Evolutionary conservation across 2,329 filamentous ascomycete species (phyloP).

Genomic region (Coniochaeta hoffmannii): DNA sequence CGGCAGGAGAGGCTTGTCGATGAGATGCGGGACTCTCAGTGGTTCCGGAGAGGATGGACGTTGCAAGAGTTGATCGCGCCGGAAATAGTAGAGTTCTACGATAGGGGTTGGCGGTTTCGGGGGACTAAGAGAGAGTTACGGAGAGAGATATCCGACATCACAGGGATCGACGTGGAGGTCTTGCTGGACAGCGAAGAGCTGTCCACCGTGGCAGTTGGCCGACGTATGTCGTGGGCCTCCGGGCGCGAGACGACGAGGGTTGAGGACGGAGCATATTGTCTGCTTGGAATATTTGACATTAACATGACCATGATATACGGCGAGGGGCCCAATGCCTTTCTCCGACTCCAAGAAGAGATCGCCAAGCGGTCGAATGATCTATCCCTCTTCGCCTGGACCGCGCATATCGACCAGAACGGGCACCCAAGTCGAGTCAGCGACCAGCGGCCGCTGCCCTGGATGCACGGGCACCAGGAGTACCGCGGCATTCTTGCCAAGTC

Average conservation of each 20-base stretch:
- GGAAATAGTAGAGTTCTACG: conserved; percentile 8
- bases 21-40: conserved; percentile 6
- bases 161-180: conserved; percentile 7
- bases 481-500: conserved; percentile 10
- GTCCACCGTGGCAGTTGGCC: conserved; percentile 10
- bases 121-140: conserved; percentile 6
- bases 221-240: conserved; percentile 20
- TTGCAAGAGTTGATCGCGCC: conserved; percentile 10
- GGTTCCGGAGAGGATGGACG: conserved; percentile 12
- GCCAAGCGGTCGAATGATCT: conserved; percentile 9
- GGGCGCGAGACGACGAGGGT: conserved; percentile 12
- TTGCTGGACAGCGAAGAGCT: conserved; percentile 7
- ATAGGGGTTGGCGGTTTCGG: conserved; percentile 8
- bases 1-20: not conserved
- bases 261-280: conserved; percentile 16
- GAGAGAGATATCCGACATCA: conserved; percentile 6
- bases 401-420: conserved; percentile 2
- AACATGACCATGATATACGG: conserved; percentile 22
- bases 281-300: conserved; percentile 17
- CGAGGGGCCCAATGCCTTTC: conserved; percentile 16
- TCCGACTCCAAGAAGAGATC: conserved; percentile 19
- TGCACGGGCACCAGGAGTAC: conserved; percentile 5
- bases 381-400: conserved; percentile 11
- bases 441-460: not conserved
- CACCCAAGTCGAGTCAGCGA: not conserved